Percentiles rank a stretch among this genome's conserved stretches.
Conservation (phyloP, 108 stramenopile genomes). For the Nannochloropsis salina region DNA sequence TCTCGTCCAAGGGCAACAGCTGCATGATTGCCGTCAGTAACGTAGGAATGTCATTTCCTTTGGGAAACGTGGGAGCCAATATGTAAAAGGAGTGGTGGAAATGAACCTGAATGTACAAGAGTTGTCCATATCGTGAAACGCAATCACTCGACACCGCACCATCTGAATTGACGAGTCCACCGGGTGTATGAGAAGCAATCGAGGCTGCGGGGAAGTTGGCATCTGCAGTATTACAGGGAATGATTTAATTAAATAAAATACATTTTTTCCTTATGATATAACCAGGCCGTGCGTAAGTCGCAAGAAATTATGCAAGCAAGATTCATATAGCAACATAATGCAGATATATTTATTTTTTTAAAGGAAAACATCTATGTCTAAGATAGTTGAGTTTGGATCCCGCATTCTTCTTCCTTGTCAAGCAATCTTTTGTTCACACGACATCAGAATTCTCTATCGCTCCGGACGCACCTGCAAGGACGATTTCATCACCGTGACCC, state of each 20-base stretch:
- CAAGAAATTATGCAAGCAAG: too few relatives aligned
- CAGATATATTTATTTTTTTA: too few relatives aligned
- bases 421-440: too few relatives aligned
- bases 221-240: background rate
- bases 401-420: too few relatives aligned
- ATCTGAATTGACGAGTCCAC: constrained; percentile 15
- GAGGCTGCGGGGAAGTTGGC: constrained; percentile 16
- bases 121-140: too few relatives aligned
- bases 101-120: too few relatives aligned
- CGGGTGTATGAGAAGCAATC: background rate
- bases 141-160: background rate
- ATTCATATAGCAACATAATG: too few relatives aligned
- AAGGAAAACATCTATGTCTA: too few relatives aligned
- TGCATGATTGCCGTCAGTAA: background rate
- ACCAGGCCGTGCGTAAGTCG: too few relatives aligned
- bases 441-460: too few relatives aligned
- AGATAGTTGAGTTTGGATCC: too few relatives aligned
- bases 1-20: background rate
- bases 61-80: background rate
- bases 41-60: constrained; percentile 13
- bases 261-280: too few relatives aligned
- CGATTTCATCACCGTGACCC: constrained; percentile 14
- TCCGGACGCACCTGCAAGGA: background rate
- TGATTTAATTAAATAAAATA: background rate
- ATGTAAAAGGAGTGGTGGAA: background rate